Percentiles rank a stretch among this genome's conserved stretches.
Conservation (phyloP, 2,329 filamentous ascomycete genomes). For the Didymella lethalis region DNA sequence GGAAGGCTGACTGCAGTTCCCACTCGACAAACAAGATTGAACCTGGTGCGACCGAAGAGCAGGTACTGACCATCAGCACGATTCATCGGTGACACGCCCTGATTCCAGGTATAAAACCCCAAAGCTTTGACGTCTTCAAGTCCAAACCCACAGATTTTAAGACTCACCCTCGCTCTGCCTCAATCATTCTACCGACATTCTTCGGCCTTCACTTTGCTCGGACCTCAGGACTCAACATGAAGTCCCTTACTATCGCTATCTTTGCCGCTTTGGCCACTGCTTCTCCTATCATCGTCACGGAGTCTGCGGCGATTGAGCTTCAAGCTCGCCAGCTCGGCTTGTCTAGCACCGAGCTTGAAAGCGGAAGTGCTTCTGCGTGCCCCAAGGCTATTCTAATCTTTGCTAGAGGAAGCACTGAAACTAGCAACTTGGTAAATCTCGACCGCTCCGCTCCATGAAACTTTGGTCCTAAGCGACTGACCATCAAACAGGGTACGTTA, state of each 20-base stretch:
- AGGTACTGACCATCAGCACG: background rate
- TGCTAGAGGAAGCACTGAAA: conserved; percentile 36
- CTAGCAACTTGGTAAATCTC: conserved; percentile 38
- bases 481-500: conserved; percentile 25
- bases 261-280: conserved; percentile 20
- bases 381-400: conserved; percentile 41
- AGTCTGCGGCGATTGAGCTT: conserved; percentile 11
- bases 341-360: conserved; percentile 35
- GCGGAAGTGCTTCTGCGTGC: conserved; percentile 31
- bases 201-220: background rate
- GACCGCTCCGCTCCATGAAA: background rate
- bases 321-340: conserved; percentile 24
- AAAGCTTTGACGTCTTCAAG: background rate
- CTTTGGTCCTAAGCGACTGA: background rate
- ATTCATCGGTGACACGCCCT: background rate
- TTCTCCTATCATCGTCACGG: conserved; percentile 18
- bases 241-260: conserved; percentile 26
- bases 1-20: background rate
- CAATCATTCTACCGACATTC: background rate
- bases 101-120: background rate
- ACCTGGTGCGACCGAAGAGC: background rate
- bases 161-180: background rate
- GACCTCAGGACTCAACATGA: conserved; percentile 25
- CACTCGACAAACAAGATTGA: background rate
- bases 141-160: background rate